Evolutionary conservation across 495 filamentous ascomycete species (phyloP), one percentile per base, ranked within the genome.

Genomic region (Beverwykella pulmonaria): DNA sequence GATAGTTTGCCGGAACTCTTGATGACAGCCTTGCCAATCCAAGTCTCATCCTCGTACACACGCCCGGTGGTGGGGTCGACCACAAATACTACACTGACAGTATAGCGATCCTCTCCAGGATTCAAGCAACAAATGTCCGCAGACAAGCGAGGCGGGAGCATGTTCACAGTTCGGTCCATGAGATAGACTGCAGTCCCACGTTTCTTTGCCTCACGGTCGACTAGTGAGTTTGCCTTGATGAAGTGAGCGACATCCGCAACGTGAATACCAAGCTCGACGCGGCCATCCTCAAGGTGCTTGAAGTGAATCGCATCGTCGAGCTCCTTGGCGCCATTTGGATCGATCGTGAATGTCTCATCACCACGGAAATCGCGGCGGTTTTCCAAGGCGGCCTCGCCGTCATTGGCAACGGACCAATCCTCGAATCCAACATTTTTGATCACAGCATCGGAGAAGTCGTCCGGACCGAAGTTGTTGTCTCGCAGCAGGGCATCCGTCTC

Each of bases 161-260:
- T 85, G 68, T 93, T 91, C 73, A 96, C 96, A 58, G 90, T 86
- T 25, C 92, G 86, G 78, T 96, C 93, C 77, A 96, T 88, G 55
- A 98, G 80, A 70, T 98, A 92, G 17, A 98, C 94, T 36, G 91
- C 93, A 55, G 94, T 98, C 61, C 93, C 95, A 30, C 94, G 89
- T 82, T 98, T 98, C 85, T 95, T 96, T 1, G 94, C 94, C 79
- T 98, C 94, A 47, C 94, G 89, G 74, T 98, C 94, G 32, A 97
- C 93, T 53, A 98, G 84, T 22, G 94, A 97, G 81, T 95, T 96
- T 36, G 87, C 82, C 81, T 98, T 98, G 74, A 98, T 91, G 65
- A 98, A 98, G 76, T 98, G 92, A 48, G 94, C 90, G 65, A 97
- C 91, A 79, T 98, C 94, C 27, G 92, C 87, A 71, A 98, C 91